phyloP scores from a whole-genome alignment of 345 rosid genomes.

The Theobroma cacao region DNA sequence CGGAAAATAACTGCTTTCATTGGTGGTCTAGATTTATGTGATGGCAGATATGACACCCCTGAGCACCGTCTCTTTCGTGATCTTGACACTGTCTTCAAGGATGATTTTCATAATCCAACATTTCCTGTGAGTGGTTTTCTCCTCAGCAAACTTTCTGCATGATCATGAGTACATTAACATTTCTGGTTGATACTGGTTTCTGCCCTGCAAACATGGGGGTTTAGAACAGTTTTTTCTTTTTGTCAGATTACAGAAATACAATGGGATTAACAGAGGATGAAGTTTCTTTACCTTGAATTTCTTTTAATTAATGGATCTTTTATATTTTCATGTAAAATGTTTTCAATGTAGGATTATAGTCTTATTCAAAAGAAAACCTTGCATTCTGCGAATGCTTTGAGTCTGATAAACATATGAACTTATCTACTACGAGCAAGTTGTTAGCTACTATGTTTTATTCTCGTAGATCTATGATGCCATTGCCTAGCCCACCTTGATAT shows the following conservation, averaged over 20 bases:
- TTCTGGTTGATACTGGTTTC: not conserved
- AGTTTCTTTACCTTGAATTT: not conserved
- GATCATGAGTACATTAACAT: not conserved
- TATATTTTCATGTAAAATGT: not conserved
- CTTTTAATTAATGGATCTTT: not conserved
- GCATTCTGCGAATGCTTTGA: not conserved
- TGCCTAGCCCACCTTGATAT: not conserved
- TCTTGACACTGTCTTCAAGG: conserved; percentile 46
- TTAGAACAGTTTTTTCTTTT: not conserved
- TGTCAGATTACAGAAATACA: not conserved
- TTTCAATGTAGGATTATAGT: not conserved
- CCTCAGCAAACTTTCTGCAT: not conserved
- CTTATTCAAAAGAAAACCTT: not conserved
- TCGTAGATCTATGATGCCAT: not conserved
- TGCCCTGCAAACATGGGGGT: not conserved
- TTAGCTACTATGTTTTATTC: not conserved
- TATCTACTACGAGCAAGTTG: not conserved
- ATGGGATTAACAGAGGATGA: not conserved
- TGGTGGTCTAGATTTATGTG: conserved; percentile 69
- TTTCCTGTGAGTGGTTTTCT: conserved; percentile 44
- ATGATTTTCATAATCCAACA: conserved; percentile 66
- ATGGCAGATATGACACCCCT: conserved; percentile 82
- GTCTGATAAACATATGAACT: not conserved
- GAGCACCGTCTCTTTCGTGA: conserved; percentile 57
- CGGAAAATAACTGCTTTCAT: conserved; percentile 66